Base-by-base conservation (phyloP, 2,329 filamentous ascomycete species). In the Claviceps sp. region DNA sequence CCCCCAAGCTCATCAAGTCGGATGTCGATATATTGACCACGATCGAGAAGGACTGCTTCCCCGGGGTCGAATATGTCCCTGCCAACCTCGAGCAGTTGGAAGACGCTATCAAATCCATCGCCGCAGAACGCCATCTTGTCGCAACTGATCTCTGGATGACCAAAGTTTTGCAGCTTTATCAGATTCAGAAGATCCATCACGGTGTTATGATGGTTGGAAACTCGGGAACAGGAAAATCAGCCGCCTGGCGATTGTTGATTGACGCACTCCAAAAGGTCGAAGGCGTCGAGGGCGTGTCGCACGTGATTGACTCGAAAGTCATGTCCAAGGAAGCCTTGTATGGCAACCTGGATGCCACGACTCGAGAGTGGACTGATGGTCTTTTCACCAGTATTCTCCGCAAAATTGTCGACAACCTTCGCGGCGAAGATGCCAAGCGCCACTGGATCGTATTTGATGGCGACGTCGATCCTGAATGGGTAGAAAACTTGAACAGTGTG, bases 161-260 rank as follows among this genome's bases (percentile, higher is more conserved):
- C 53, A 99, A 99, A 72, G 84, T 95, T 38, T 76, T 98, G 8
- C 93, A 99, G 67, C 79, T 98, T 2, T 97, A 95, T 66, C 93
- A 99, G 67, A 99, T 99, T 56, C 93, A 97, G 68, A 87, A 84
- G 58, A 89, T 98, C 54, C 93, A 99, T 63, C 93, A 99, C 60
- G 93, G 93, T 84, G 93, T 99, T 30, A 99, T 99, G 94, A 97
- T 98, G 93, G 93, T 99, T 10, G 93, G 93, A 56, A 89, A 88
- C 63, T 96, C 94, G 34, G 93, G 94, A n/a, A 86, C 91, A 46
- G 94, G 94, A 64, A 99, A 99, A 71, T 96, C 93, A 42, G 83
- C 87, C 1, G 87, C 93, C 5, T 99, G 94, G 93, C 89, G 87
- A 62, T 82, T 95, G 43, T 76, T 99, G 50, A 78, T 98, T 19